Conservation (phyloP, 2,329 filamentous ascomycete species). For the Verticillium albo-atrum region DNA sequence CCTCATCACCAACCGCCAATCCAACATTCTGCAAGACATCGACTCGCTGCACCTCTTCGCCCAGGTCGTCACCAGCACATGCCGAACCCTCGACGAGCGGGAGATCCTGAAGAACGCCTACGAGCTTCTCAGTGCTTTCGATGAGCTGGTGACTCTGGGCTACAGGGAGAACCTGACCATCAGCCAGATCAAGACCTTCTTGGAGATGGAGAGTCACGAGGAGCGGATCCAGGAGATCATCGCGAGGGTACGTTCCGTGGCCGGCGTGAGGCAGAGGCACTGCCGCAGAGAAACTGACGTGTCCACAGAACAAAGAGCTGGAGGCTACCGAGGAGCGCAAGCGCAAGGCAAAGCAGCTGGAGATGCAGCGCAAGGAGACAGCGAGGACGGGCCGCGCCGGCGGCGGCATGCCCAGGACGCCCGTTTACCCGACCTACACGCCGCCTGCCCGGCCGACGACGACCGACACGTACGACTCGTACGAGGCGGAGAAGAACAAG, state of each 20-base stretch:
- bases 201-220: slow-evolving; percentile 99
- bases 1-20: slow-evolving; percentile 98
- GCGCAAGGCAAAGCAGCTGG: slow-evolving; percentile 95
- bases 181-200: slow-evolving; percentile 96
- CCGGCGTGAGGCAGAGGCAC: slow-evolving; percentile 3
- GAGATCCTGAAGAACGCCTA: slow-evolving; percentile 95
- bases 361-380: slow-evolving; percentile 97
- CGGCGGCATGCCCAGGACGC: slow-evolving; percentile 60
- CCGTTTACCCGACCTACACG: slow-evolving; percentile 85
- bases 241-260: slow-evolving; percentile 59
- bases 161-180: slow-evolving; percentile 96
- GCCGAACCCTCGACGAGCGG: slow-evolving; percentile 91
- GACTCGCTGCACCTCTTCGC: slow-evolving; percentile 97
- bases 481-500: slow-evolving; percentile 98
- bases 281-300: slow-evolving; percentile 6
- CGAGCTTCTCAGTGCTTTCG: slow-evolving; percentile 92
- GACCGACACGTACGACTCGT: slow-evolving; percentile 83
- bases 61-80: slow-evolving; percentile 94
- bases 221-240: slow-evolving; percentile 99
- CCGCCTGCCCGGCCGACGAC: slow-evolving; percentile 69
- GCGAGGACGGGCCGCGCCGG: slow-evolving; percentile 66
- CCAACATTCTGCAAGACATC: slow-evolving; percentile 98
- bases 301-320: slow-evolving; percentile 84
- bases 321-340: slow-evolving; percentile 98
- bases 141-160: slow-evolving; percentile 92